Evolutionary conservation across 768 basidiomycete species (phyloP), one percentile per base, ranked within the genome.

Genomic region (Clitopilus passeckerianus): DNA sequence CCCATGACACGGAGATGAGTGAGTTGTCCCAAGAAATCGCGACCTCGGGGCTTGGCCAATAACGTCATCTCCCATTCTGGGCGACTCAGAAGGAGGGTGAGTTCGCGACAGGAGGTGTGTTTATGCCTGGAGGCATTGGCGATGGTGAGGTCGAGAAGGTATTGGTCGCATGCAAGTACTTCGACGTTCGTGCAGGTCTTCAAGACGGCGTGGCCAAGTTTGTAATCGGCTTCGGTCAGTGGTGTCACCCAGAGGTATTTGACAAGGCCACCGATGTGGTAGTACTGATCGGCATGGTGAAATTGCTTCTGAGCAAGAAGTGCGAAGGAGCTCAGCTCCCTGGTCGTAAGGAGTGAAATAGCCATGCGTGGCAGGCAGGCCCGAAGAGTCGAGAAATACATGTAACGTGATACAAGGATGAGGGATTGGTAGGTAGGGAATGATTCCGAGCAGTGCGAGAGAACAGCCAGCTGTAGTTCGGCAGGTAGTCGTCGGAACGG

Each of bases 231-330:
- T 34, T 67, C 65, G 24, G 68, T 67, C 18, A 69, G 61, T 9
- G 74, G 71, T 1, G 70, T 70, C 1, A 74, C 66, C 75, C 75
- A 76, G 41, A 75, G 68, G 41, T 70, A 62, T 35, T 67, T 69
- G 22, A 76, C 62, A 22, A 72, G 61, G 15, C 53, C 30, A 0
- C 58, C 63, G 22, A 56, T 53, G n/a, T 50, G 46, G 46, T 50
- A 50, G 20, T 20, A 50, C 5, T 50, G n/a, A 18, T 56, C 24
- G 5, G 55, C 22, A 54, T 22, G 64, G 34, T n/a, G 69, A 22
- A n/a, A 61, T 52, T 15, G 64, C 56, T 15, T 61, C 64, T 15
- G 54, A 10, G 33, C 61, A 56, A 64, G 60, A 54, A 65, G 61
- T 8, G 59, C 56, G 57, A 76, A 77, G 0, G 74, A 72, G 15